These are phyloP conservation scores for Chiua virens DNA, from an alignment of 768 basidiomycete species.

Conservation along the genomic window DNA sequence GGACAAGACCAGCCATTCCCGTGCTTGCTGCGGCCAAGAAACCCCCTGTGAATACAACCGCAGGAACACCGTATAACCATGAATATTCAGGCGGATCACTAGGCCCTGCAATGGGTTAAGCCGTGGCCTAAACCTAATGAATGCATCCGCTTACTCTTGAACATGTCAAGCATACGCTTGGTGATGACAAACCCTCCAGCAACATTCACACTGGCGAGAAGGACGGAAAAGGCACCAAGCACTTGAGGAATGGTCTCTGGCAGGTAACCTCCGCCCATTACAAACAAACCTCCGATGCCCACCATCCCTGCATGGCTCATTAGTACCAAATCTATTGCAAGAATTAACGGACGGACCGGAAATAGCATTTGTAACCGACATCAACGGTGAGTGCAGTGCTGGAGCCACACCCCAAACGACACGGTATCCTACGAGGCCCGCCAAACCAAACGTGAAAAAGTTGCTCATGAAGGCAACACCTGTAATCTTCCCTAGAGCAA, in stretches of 20 bases:
- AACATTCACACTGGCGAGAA: conserved; percentile 85
- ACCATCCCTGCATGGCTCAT: conserved; percentile 54
- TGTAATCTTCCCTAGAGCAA: conserved; percentile 78
- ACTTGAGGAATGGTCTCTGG: conserved; percentile 80
- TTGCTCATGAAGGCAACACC: conserved; percentile 84
- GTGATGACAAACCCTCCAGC: conserved; percentile 88
- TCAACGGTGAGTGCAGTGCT: conserved; percentile 84
- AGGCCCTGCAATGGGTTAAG: conserved; percentile 47
- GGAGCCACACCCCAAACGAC: conserved; percentile 91
- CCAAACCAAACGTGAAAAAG: conserved; percentile 87
- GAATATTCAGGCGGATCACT: conserved; percentile 88
- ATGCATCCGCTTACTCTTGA: conserved; percentile 58
- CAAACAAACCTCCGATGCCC: conserved; percentile 81
- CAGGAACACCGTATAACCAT: conserved; percentile 80
- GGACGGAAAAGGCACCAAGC: conserved; percentile 80
- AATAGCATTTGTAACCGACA: conserved; percentile 90
- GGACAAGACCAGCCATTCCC: conserved; percentile 82
- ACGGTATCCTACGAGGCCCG: conserved; percentile 82
- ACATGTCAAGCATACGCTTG: conserved; percentile 92
- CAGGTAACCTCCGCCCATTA: conserved; percentile 87
- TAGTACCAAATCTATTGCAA: not conserved
- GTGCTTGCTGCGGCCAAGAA: conserved; percentile 81
- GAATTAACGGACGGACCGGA: conserved; percentile 53
- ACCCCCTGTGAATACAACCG: conserved; percentile 78
- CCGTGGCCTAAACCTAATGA: not conserved